phyloP scores from a whole-genome alignment of 441 rosid genomes.

The Brassica hybrid region DNA sequence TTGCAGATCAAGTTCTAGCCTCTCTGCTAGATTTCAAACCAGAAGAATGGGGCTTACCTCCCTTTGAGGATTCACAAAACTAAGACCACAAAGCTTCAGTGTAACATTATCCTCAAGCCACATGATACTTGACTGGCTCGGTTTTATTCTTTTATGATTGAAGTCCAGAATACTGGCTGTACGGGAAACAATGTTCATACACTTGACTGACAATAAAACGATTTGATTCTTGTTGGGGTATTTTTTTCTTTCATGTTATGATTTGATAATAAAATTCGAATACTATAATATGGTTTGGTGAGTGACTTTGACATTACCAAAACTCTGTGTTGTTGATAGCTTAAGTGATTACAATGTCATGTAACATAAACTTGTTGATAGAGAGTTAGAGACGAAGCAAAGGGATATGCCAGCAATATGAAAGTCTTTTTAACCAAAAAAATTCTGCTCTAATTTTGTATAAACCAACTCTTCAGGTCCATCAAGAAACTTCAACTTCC shows the following conservation, averaged over 20 bases:
- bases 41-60: slow-evolving; percentile 75
- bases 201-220: not conserved
- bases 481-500: slow-evolving; percentile 12
- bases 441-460: slow-evolving; percentile 18
- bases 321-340: not conserved
- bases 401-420: too few relatives aligned
- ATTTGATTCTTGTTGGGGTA: not conserved
- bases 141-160: slow-evolving; percentile 21
- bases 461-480: slow-evolving; percentile 21
- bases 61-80: slow-evolving; percentile 51
- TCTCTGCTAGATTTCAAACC: slow-evolving; percentile 80
- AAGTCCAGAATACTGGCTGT: not conserved
- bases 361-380: too few relatives aligned
- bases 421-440: not conserved
- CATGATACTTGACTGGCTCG: too few relatives aligned
- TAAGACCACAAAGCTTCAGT: slow-evolving; percentile 19
- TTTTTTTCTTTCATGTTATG: not conserved
- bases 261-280: not conserved
- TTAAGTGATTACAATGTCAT: not conserved
- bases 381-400: too few relatives aligned
- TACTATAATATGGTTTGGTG: not conserved
- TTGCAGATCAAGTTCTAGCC: slow-evolving; percentile 76
- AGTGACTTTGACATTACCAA: slow-evolving; percentile 2
- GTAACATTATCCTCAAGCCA: slow-evolving; percentile 15
- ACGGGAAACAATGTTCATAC: not conserved